Conservation (phyloP, 2,329 filamentous ascomycete genomes). For the Aspergillus versicolor region DNA sequence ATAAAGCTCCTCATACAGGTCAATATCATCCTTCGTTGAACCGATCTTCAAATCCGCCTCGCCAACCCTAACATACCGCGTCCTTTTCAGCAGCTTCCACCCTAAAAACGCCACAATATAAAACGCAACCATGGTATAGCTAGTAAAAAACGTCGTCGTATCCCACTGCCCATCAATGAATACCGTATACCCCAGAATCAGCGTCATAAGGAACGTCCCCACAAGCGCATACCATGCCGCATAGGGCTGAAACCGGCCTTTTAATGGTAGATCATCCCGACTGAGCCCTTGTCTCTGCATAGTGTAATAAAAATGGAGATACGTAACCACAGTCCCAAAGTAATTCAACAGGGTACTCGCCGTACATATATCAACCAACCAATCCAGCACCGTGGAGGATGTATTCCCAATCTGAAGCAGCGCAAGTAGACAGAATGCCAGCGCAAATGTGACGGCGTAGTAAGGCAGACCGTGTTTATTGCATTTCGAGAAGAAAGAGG, state of each 20-base stretch:
- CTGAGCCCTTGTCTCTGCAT: conserved; percentile 65
- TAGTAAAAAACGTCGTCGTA: conserved; percentile 65
- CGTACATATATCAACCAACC: neutral
- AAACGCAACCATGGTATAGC: conserved; percentile 64
- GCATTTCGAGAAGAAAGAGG: neutral
- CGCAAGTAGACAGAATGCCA: neutral
- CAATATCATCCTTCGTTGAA: conserved; percentile 26
- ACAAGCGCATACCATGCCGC: conserved; percentile 64
- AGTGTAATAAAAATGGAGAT: conserved; percentile 67
- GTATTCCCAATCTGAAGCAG: neutral
- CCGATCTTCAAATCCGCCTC: conserved; percentile 55
- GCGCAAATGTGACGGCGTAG: neutral
- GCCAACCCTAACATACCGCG: conserved; percentile 53
- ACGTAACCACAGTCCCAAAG: conserved; percentile 49
- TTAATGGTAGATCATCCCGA: conserved; percentile 67
- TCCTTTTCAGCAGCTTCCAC: conserved; percentile 67
- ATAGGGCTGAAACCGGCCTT: conserved; percentile 66
- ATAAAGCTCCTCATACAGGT: conserved; percentile 23
- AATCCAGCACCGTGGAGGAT: neutral
- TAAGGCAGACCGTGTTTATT: neutral
- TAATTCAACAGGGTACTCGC: neutral
- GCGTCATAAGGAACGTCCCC: conserved; percentile 65
- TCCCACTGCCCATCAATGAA: conserved; percentile 67
- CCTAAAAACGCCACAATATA: conserved; percentile 64
- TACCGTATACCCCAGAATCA: conserved; percentile 70